phyloP scores from a whole-genome alignment of 768 basidiomycete genomes.

The Agrocybe pediades region DNA sequence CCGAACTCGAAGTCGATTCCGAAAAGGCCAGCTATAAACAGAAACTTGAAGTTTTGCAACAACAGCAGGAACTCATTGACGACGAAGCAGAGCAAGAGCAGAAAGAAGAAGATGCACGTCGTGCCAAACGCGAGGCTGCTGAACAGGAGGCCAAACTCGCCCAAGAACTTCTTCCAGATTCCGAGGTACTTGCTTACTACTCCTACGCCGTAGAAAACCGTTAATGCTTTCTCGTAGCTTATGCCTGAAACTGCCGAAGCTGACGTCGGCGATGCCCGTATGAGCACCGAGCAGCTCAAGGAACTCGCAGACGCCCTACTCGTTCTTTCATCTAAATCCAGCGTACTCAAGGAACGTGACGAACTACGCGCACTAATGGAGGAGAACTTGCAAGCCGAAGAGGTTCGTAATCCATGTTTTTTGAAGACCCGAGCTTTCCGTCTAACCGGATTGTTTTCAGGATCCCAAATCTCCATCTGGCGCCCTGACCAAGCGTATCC shows the following conservation, averaged over 20 bases:
- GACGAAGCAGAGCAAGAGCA: conserved; percentile 99
- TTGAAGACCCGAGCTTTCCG: neutral
- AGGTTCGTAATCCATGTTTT: conserved; percentile 45
- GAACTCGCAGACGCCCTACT: conserved; percentile 92
- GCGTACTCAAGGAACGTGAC: conserved; percentile 93
- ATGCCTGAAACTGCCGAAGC: conserved; percentile 59
- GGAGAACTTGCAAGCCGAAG: conserved; percentile 88
- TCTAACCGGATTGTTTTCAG: conserved; percentile 28
- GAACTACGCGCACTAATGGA: conserved; percentile 92
- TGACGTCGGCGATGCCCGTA: conserved; percentile 70
- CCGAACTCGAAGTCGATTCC: conserved; percentile 93
- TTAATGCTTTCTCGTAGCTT: conserved; percentile 43
- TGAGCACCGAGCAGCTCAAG: conserved; percentile 95
- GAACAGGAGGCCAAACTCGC: conserved; percentile 80
- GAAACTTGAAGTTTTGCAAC: conserved; percentile 95
- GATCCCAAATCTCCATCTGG: conserved; percentile 80
- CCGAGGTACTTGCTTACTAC: conserved; percentile 59
- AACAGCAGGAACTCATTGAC: conserved; percentile 99
- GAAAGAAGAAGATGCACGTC: conserved; percentile 90
- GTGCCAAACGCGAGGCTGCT: conserved; percentile 78
- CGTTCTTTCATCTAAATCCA: conserved; percentile 90
- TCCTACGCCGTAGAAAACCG: neutral
- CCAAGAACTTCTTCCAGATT: conserved; percentile 83
- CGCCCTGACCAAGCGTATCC: conserved; percentile 94
- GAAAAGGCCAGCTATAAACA: conserved; percentile 96